These are phyloP conservation scores for Orbilia javanica DNA, from an alignment of 2,329 filamentous ascomycete species.

Conservation along the genomic window DNA sequence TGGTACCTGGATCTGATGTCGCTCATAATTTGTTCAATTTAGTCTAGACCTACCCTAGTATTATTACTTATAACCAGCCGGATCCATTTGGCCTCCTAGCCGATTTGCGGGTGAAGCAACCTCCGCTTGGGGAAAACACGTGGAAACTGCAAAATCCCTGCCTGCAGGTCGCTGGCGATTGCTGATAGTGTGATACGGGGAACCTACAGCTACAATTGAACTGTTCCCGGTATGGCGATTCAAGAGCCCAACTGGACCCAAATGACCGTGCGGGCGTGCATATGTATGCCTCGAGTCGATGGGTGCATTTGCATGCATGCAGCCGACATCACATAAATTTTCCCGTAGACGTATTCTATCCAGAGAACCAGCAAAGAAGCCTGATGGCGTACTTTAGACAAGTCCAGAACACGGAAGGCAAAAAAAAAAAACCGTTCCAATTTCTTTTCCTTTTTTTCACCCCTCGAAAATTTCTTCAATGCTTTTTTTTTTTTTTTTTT, in stretches of 20 bases:
- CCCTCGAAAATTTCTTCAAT: too few relatives aligned
- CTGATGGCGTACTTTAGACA: conserved; percentile 4
- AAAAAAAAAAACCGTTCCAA: too few relatives aligned
- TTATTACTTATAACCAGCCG: conserved; percentile 41
- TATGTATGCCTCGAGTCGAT: conserved; percentile 41
- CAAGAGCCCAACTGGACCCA: conserved; percentile 17
- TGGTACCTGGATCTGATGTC: conserved; percentile 57
- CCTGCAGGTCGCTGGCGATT: conserved; percentile 53
- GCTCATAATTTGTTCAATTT: conserved; percentile 41
- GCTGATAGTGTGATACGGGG: conserved; percentile 55
- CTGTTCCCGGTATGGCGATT: conserved; percentile 49
- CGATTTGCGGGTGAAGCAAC: conserved; percentile 59
- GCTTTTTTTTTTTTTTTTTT: background rate
- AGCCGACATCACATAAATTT: conserved; percentile 58
- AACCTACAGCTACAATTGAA: conserved; percentile 32
- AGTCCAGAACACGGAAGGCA: background rate
- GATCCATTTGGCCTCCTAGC: conserved; percentile 56
- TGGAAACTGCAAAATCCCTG: conserved; percentile 58
- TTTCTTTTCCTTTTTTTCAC: too few relatives aligned
- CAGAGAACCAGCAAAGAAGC: background rate
- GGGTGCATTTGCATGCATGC: conserved; percentile 54
- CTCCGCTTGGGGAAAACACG: conserved; percentile 58
- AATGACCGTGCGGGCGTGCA: conserved; percentile 57
- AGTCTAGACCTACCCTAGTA: conserved; percentile 52
- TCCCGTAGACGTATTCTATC: conserved; percentile 49